These are phyloP conservation scores for Trypanosoma avium DNA, from an alignment of 208 protist species.

Conservation along the genomic window DNA sequence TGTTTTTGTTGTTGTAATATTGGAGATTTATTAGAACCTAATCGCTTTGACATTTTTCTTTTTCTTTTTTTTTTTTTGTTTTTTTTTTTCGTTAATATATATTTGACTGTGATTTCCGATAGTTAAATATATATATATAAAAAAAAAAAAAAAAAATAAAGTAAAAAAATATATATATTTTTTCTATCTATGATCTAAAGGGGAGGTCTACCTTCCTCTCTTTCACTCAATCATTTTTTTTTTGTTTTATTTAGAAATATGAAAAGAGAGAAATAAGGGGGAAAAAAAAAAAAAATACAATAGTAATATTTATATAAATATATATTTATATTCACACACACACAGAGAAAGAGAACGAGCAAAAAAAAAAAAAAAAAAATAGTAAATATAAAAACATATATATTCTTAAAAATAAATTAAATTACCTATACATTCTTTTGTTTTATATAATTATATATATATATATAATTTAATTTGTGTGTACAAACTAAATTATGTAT, in stretches of 20 bases:
- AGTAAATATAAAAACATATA: background rate
- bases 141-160: too few species aligned
- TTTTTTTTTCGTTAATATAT: too few species aligned
- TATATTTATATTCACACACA: slow-evolving; percentile 14
- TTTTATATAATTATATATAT: slow-evolving; percentile 5
- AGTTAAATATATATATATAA: too few species aligned
- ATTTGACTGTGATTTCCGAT: too few species aligned
- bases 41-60: too few species aligned
- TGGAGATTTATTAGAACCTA: too few species aligned
- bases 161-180: too few species aligned
- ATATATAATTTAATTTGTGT: background rate
- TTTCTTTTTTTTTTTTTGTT: too few species aligned
- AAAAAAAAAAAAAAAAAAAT: slow-evolving; percentile 26
- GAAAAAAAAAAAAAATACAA: background rate
- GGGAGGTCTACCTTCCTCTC: background rate
- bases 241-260: background rate
- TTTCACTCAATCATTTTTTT: slow-evolving; percentile 14
- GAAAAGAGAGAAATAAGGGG: background rate
- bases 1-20: too few species aligned
- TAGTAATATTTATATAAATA: background rate
- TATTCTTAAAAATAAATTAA: slow-evolving; percentile 15
- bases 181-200: too few species aligned
- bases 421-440: too few species aligned
- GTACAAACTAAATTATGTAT: too few species aligned
- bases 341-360: slow-evolving; percentile 11